Percentiles rank a stretch among this genome's conserved stretches.
These are phyloP conservation scores for Rhodotorula sp. DNA, from an alignment of 1,284 basidiomycete species.

Conservation along the genomic window DNA sequence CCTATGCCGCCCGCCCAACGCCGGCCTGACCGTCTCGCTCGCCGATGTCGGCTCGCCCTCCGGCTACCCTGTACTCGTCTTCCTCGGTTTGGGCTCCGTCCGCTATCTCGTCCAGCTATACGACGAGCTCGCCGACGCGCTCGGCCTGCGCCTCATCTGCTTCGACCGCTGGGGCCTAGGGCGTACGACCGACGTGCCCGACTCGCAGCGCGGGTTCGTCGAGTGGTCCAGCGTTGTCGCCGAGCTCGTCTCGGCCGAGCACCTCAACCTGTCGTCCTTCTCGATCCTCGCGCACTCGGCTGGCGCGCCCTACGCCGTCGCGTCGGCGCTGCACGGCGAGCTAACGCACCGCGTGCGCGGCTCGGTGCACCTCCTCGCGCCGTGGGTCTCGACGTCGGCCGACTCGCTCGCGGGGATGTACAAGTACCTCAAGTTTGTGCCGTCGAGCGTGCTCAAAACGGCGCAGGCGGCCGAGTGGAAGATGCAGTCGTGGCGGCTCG, in stretches of 20 bases:
- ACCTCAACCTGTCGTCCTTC: slow-evolving; percentile 72
- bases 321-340: slow-evolving; percentile 66
- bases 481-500: slow-evolving; percentile 91
- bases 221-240: slow-evolving; percentile 90
- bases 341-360: slow-evolving; percentile 71
- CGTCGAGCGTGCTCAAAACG: slow-evolving; percentile 86
- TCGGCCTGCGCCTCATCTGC: slow-evolving; percentile 85
- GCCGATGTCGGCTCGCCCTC: slow-evolving; percentile 82
- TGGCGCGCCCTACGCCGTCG: slow-evolving; percentile 90
- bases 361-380: slow-evolving; percentile 83
- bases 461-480: slow-evolving; percentile 97
- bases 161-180: slow-evolving; percentile 97
- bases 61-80: slow-evolving; percentile 84
- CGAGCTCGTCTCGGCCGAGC: slow-evolving; percentile 72
- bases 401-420: slow-evolving; percentile 63
- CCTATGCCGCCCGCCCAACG: slow-evolving; percentile 74
- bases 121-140: slow-evolving; percentile 88
- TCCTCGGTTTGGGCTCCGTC: slow-evolving; percentile 90
- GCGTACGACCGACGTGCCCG: slow-evolving; percentile 69
- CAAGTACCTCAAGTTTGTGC: slow-evolving; percentile 95
- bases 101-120: slow-evolving; percentile 91
- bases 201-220: slow-evolving; percentile 70
- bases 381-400: slow-evolving; percentile 71
- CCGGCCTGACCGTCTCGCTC: slow-evolving; percentile 72
- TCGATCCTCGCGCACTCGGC: slow-evolving; percentile 95